Conservation (phyloP, 805 yeast genomes). For the Citeromyces nyonsensis region DNA sequence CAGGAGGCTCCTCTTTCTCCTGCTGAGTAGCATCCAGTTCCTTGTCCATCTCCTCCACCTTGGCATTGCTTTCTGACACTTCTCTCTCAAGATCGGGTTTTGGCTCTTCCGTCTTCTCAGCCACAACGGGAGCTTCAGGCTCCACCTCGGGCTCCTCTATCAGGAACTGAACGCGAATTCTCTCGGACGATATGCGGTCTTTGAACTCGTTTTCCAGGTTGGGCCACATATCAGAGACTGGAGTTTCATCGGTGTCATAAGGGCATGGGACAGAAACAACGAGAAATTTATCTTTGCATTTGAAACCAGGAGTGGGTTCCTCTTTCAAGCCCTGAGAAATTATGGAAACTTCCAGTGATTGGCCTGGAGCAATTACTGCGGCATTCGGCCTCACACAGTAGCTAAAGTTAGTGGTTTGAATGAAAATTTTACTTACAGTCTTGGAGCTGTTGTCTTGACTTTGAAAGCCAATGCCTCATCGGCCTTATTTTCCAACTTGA, state of each 20-base stretch:
- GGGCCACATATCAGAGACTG: conserved; percentile 59
- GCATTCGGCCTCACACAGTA: conserved; percentile 4
- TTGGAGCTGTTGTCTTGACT: conserved; percentile 97
- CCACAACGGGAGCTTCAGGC: conserved; percentile 1
- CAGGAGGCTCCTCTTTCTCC: not conserved
- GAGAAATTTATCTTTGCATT: conserved; percentile 85
- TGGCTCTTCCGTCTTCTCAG: conserved; percentile 1
- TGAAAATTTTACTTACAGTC: no score
- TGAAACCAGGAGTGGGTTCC: conserved; percentile 59
- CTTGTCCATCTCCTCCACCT: conserved; percentile 3
- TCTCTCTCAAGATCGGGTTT: conserved; percentile 1
- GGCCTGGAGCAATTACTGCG: conserved; percentile 31
- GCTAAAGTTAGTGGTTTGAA: not conserved
- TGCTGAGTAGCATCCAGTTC: conserved; percentile 2
- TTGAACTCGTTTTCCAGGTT: conserved; percentile 40
- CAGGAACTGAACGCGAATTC: conserved; percentile 5
- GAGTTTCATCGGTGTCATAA: conserved; percentile 32
- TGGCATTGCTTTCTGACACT: conserved; percentile 3
- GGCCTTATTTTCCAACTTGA: conserved; percentile 43
- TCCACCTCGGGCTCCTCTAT: conserved; percentile 2
- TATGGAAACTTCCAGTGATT: conserved; percentile 56
- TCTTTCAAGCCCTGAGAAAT: conserved; percentile 72
- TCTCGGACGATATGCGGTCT: conserved; percentile 3
- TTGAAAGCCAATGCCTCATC: conserved; percentile 65
- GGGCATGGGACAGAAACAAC: conserved; percentile 76